phyloP scores from a whole-genome alignment of 139 green algal genomes.

The Chlorella sp. region DNA sequence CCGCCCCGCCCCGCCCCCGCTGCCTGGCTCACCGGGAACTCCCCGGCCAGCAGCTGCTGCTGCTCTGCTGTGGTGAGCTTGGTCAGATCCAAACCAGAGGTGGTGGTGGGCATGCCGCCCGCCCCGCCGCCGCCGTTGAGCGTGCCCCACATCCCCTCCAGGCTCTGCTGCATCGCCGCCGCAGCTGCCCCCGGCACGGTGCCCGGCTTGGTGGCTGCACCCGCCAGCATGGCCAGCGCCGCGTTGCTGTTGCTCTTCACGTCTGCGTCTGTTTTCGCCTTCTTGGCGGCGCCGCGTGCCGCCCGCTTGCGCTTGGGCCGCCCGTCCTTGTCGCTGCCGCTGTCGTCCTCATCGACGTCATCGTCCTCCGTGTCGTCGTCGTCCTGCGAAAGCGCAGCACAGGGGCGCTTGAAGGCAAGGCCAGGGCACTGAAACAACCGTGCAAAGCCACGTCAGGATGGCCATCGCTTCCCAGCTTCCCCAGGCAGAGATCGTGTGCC shows the following conservation, averaged over 20 bases:
- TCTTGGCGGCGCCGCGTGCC: not conserved
- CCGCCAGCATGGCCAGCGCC: constrained; percentile 43
- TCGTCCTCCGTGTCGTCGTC: constrained; percentile 34
- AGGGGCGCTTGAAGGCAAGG: not conserved
- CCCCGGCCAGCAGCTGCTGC: constrained; percentile 6
- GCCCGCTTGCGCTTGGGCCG: constrained; percentile 9
- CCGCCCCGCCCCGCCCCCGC: not conserved
- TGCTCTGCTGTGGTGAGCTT: constrained; percentile 8
- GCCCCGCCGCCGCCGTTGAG: not conserved
- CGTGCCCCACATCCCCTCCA: constrained; percentile 23
- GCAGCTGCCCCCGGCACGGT: not conserved
- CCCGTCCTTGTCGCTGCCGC: not conserved
- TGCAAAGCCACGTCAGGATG: too few relatives aligned
- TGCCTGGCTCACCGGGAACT: not conserved
- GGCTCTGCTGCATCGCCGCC: constrained; percentile 13
- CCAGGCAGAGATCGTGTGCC: not conserved
- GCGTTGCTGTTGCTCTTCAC: constrained; percentile 39
- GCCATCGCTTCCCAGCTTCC: too few relatives aligned
- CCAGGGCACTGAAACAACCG: not conserved
- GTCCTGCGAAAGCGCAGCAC: not conserved
- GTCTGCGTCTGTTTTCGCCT: constrained; percentile 9
- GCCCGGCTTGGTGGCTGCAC: constrained; percentile 25
- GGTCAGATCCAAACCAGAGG: not conserved
- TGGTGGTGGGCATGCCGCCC: not conserved
- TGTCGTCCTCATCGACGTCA: not conserved